Conservation (phyloP, 2,329 filamentous ascomycete species). For the Botrytis medusae region DNA sequence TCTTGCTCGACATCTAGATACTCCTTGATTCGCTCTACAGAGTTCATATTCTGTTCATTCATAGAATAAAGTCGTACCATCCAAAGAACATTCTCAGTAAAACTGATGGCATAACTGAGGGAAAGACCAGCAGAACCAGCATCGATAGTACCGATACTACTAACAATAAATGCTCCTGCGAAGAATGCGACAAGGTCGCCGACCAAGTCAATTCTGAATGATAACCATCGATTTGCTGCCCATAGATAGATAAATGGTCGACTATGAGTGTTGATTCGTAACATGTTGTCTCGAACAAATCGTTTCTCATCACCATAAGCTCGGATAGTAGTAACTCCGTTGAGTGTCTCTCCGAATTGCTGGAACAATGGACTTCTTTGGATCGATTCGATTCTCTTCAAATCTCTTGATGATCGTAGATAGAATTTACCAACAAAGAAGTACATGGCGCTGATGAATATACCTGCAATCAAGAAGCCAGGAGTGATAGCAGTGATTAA, state of each 20-base stretch:
- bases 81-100: slow-evolving; percentile 96
- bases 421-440: slow-evolving; percentile 84
- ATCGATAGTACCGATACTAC: slow-evolving; percentile 80
- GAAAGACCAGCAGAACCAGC: slow-evolving; percentile 91
- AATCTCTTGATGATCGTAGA: slow-evolving; percentile 85
- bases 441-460: slow-evolving; percentile 83
- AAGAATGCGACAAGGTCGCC: slow-evolving; percentile 93
- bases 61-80: slow-evolving; percentile 89
- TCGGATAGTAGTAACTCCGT: slow-evolving; percentile 92
- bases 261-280: slow-evolving; percentile 84
- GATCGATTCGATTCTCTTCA: slow-evolving; percentile 92
- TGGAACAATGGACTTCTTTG: slow-evolving; percentile 95
- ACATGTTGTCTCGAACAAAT: slow-evolving; percentile 89
- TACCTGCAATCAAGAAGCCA: slow-evolving; percentile 80
- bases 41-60: slow-evolving; percentile 99
- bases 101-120: slow-evolving; percentile 92
- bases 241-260: slow-evolving; percentile 95
- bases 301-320: slow-evolving; percentile 92
- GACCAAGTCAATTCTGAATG: slow-evolving; percentile 85
- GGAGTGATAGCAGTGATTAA: slow-evolving; percentile 89
- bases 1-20: slow-evolving; percentile 97
- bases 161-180: slow-evolving; percentile 84
- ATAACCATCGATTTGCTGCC: slow-evolving; percentile 95
- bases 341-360: slow-evolving; percentile 94
- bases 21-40: slow-evolving; percentile 94